Evolutionary conservation across 164 flowering plant species (phyloP), one percentile per base, ranked within the genome.

Genomic region (Dillenia turbinata): DNA sequence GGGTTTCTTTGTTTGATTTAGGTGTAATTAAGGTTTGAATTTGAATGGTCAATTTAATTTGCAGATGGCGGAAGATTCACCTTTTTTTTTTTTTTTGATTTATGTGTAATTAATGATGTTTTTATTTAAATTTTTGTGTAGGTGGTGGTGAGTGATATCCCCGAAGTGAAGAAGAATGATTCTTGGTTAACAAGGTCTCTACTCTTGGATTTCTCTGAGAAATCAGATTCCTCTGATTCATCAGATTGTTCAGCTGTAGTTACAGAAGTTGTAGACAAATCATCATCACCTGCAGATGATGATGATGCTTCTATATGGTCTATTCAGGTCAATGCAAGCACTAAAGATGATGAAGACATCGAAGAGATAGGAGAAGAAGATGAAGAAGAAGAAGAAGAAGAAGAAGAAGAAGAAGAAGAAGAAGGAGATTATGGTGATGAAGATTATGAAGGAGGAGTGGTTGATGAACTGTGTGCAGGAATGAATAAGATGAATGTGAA

Each of bases 221-320:
- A 88, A 62, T 79, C 84, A 8, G 93, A 81, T 19, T n/a, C n/a
- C 13, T 67, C 71, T 49, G 76, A 69, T 43, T 73, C 78, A 12
- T 79, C 89, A 1, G 82, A 73, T 1, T 68, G 79, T 60, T 73
- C 79, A 12, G 83, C 90, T 48, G 83, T 58, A 50, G 15, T 82
- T 70, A 76, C 83, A 68, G 71, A 44, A 45, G 69, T 45, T 33
- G 60, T 52, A 11, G 56, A 46, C 11, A 9, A 51, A 26, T 62
- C 54, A 49, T 76, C 68, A 60, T 72, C 76, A 47, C 45, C 71
- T 2, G 15, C 51, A 0, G 87, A 82, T 11, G 94, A 86, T 52
- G 92, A 88, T 43, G 69, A 73, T 62, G 56, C 79, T 8, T 87
- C 94, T 2, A 63, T 78, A 14, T 90, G 95, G 92, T 88, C 95